These are phyloP conservation scores for Pythium chondricola DNA, from an alignment of 352 stramenopile genomes.

Conservation along the genomic window DNA sequence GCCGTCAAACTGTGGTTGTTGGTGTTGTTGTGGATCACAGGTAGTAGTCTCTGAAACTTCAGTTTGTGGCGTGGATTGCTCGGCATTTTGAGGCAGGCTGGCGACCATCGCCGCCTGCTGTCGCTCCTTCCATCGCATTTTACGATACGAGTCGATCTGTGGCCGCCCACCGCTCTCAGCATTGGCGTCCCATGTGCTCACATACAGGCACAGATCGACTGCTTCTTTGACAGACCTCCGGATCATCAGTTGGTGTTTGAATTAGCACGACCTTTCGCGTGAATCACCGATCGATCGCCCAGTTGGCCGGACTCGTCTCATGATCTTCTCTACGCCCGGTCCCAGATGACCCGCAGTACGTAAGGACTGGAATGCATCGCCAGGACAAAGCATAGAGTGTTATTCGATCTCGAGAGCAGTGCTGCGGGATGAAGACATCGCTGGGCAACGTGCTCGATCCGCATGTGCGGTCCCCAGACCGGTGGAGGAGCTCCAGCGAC, in stretches of 20 bases:
- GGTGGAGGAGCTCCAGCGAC: conserved; percentile 17
- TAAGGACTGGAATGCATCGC: too few relatives aligned
- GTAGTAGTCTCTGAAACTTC: background rate
- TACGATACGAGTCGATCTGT: conserved; percentile 35
- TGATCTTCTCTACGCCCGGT: background rate
- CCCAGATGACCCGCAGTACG: background rate
- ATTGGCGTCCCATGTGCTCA: conserved; percentile 1
- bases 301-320: background rate
- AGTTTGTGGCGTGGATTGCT: background rate
- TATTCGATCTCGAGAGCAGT: too few relatives aligned
- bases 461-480: background rate
- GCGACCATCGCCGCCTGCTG: conserved; percentile 23
- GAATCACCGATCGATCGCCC: conserved; percentile 1
- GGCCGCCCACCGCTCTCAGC: background rate
- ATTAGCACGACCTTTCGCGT: conserved; percentile 6
- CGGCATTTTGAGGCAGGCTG: background rate
- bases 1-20: background rate
- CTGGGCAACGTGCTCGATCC: conserved; percentile 28
- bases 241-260: conserved; percentile 4
- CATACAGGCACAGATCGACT: conserved; percentile 40
- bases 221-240: conserved; percentile 22
- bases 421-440: conserved; percentile 31
- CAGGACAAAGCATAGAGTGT: too few relatives aligned
- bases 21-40: too few relatives aligned
- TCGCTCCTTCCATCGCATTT: conserved; percentile 31